phyloP scores from a whole-genome alignment of 2,329 filamentous ascomycete genomes.

The Pseudogymnoascus destructans region DNA sequence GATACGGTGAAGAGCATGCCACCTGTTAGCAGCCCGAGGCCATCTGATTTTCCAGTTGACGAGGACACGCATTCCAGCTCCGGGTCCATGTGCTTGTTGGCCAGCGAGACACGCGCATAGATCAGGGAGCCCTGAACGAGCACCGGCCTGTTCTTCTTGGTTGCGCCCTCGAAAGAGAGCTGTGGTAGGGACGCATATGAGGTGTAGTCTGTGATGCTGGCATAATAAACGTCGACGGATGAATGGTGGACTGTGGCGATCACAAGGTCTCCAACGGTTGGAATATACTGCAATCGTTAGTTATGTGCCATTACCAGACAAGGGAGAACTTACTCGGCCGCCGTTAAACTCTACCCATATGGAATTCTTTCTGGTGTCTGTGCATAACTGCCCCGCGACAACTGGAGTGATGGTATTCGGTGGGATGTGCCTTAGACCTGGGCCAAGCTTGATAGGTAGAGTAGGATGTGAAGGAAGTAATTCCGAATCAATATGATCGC shows the following conservation, averaged over 20 bases:
- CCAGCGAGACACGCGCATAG: conserved; percentile 71
- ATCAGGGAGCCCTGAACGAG: conserved; percentile 65
- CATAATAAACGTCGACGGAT: conserved; percentile 65
- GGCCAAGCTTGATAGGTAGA: conserved; percentile 64
- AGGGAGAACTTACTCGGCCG: conserved; percentile 45
- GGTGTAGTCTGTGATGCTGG: conserved; percentile 55
- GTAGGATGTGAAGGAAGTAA: conserved; percentile 56
- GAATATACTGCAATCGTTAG: conserved; percentile 51
- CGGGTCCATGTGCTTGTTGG: conserved; percentile 71
- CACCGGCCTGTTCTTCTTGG: conserved; percentile 79
- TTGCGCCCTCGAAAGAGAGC: conserved; percentile 83
- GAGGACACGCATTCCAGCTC: conserved; percentile 85
- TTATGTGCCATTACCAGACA: conserved; percentile 23
- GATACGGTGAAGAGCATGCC: conserved; percentile 82
- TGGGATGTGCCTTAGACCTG: conserved; percentile 70
- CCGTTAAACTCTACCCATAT: conserved; percentile 62
- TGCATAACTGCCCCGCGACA: conserved; percentile 52
- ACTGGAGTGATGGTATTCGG: conserved; percentile 60
- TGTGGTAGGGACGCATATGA: conserved; percentile 62
- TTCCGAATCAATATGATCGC: conserved; percentile 56
- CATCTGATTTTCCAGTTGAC: conserved; percentile 76
- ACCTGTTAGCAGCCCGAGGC: conserved; percentile 67
- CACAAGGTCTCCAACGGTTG: conserved; percentile 70
- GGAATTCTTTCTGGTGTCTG: conserved; percentile 60
- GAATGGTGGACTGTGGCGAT: conserved; percentile 75